Base-by-base conservation (phyloP, 371 early-diverging fungal species). In the Apophysomyces sp. region DNA sequence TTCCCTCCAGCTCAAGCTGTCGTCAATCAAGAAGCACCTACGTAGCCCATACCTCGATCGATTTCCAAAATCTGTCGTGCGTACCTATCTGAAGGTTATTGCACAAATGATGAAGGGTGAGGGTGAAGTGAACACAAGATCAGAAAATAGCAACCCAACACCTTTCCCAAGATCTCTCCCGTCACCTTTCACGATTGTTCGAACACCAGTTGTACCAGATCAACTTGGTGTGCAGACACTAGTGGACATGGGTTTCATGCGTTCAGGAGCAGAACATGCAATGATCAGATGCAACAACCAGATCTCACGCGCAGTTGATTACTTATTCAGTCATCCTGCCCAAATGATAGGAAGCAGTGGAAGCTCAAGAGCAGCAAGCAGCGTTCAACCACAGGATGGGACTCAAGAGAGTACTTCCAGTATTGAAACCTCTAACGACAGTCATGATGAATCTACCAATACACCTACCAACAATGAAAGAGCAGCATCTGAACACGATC, bases 191-290 rank as follows among this genome's bases (percentile, higher is more conserved):
- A 63, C 66, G 3, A 49, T 72, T 11, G 55, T 74, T 27, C 80
- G 76, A 29, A 44, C 73, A 3, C 74, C 78, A 21, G 64, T 72
- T 0, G 67, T 73, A 2, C 84, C 77, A 4, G 88, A 92, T 69
- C 82, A 83, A 30, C 83, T 80, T 8, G 80, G 82, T 52, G 83
- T 97, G 15, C 84, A 87, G 21, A 87, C 87, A 24, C 72, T 98
- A 12, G 76, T 89, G 6, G 91, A 93, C 30, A 95, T 97, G 95
- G 98, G 98, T 0, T 98, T 96, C 72, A 79, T 89, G 4, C 81
- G 91, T n/a, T 73, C 80, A 2, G 90, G 92, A 3, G 94, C 96
- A 0, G 93, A 91, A 64, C 80, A 78, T 29, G 97, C 97, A 1
- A 75, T 96, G 52, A 72, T 84, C 12, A 87, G 95, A 1, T 88